Evolutionary conservation across 2,329 filamentous ascomycete species (phyloP).

Genomic region (Macrophomina tecta): DNA sequence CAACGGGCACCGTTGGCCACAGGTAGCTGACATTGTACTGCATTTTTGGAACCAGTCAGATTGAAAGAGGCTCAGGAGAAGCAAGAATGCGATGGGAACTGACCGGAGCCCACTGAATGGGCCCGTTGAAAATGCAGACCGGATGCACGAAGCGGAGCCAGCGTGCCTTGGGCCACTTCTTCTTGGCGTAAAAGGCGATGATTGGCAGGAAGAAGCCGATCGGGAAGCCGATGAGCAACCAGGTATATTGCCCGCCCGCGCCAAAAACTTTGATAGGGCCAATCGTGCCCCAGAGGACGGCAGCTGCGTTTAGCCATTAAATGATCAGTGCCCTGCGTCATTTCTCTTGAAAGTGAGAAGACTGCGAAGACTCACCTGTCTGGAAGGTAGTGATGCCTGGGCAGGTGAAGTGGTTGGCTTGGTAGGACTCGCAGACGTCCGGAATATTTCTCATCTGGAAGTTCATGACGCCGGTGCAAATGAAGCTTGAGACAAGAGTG

Average conservation of each 20-base stretch:
- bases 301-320: slow-evolving; percentile 48
- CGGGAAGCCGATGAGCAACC: slow-evolving; percentile 53
- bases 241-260: slow-evolving; percentile 70
- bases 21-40: slow-evolving; percentile 58
- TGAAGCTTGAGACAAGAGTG: slow-evolving; percentile 69
- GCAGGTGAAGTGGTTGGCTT: slow-evolving; percentile 57
- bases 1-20: slow-evolving; percentile 55
- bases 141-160: slow-evolving; percentile 57
- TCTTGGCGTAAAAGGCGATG: slow-evolving; percentile 58
- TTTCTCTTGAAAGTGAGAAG: too few relatives aligned
- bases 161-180: slow-evolving; percentile 31
- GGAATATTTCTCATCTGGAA: slow-evolving; percentile 63
- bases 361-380: slow-evolving; percentile 46
- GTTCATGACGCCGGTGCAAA: slow-evolving; percentile 70
- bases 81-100: slow-evolving; percentile 4
- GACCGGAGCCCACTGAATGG: slow-evolving; percentile 28
- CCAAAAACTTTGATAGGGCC: slow-evolving; percentile 74
- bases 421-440: slow-evolving; percentile 61
- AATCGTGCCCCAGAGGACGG: slow-evolving; percentile 67
- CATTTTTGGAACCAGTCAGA: background rate
- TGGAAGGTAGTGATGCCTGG: slow-evolving; percentile 68
- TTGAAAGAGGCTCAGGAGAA: slow-evolving; percentile 28
- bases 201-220: slow-evolving; percentile 67
- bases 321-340: background rate
- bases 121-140: slow-evolving; percentile 28